Evolutionary conservation across 2,329 filamentous ascomycete genomes (phyloP).

Genomic region (Ambrosiella cleistominuta): DNA sequence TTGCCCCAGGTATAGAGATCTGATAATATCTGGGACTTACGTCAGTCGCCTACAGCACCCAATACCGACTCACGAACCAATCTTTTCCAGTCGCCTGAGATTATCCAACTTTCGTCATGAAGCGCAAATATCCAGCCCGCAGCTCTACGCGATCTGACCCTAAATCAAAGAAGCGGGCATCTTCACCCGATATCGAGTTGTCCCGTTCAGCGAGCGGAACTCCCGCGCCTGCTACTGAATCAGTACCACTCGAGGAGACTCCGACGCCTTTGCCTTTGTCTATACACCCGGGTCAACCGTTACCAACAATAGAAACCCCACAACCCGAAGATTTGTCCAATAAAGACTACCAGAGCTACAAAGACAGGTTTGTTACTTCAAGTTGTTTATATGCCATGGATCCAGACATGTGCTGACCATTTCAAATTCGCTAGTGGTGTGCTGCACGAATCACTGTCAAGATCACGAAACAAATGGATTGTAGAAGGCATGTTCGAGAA

Average conservation of each 20-base stretch:
- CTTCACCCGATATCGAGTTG: constrained; percentile 32
- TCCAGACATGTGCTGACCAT: not conserved
- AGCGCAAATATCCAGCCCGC: constrained; percentile 46
- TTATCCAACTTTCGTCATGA: constrained; percentile 26
- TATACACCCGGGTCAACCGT: constrained; percentile 45
- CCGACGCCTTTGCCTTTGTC: constrained; percentile 39
- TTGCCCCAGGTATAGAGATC: no score
- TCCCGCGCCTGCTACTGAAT: constrained; percentile 27
- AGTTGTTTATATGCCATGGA: constrained; percentile 6
- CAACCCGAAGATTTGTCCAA: constrained; percentile 45
- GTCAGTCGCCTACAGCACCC: no score
- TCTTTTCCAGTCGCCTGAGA: not conserved
- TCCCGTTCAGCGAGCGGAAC: constrained; percentile 21
- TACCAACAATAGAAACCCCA: constrained; percentile 51
- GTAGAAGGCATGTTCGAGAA: constrained; percentile 56
- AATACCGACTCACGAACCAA: no score
- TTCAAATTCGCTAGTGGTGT: constrained; percentile 39
- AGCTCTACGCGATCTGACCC: constrained; percentile 43
- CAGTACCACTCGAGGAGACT: constrained; percentile 22
- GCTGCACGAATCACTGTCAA: constrained; percentile 51
- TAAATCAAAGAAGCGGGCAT: constrained; percentile 40
- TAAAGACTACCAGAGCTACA: constrained; percentile 55
- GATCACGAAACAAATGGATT: constrained; percentile 59
- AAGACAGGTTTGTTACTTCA: constrained; percentile 40
- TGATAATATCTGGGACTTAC: no score